Evolutionary conservation across 257 asterid genomes (phyloP).

Genomic region (Apocynum venetum): DNA sequence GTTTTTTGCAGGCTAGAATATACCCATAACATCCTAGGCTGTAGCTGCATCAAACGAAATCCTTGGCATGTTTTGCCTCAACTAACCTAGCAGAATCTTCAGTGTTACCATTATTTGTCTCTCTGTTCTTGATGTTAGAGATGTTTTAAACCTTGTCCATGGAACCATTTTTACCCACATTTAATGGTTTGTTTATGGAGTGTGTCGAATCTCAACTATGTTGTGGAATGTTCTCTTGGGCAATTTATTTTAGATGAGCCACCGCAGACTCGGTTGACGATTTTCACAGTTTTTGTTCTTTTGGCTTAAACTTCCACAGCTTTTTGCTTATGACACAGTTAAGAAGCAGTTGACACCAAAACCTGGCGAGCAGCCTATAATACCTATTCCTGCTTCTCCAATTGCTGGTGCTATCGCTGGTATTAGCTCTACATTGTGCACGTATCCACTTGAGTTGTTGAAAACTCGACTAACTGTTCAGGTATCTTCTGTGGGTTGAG

Average conservation of each 20-base stretch:
- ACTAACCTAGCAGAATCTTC: neutral
- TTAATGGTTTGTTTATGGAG: neutral
- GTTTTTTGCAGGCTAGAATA: too few species aligned
- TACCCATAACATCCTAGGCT: neutral
- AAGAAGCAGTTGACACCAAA: constrained; percentile 44
- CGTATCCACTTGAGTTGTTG: constrained; percentile 54
- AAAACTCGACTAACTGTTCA: constrained; percentile 54
- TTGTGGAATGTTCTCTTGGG: neutral
- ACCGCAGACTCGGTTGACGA: too few species aligned
- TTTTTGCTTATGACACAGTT: constrained; percentile 50
- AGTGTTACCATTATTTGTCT: neutral
- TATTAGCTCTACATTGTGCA: constrained; percentile 43
- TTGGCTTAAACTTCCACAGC: constrained; percentile 25
- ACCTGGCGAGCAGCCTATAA: constrained; percentile 39
- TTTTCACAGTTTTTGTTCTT: neutral
- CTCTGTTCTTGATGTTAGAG: neutral
- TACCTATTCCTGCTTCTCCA: constrained; percentile 37
- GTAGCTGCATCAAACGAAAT: neutral
- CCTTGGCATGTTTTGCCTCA: neutral
- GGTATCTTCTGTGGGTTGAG: constrained; percentile 21
- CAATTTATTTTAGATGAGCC: neutral
- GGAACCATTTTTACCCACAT: neutral
- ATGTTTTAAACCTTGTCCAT: neutral
- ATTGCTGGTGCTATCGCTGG: constrained; percentile 52
- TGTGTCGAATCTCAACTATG: neutral